A percentile compares a stretch with the other conserved stretches of the same genome.
Evolutionary conservation across 1,284 basidiomycete species (phyloP).

Genomic region (Ustilago bromivora): DNA sequence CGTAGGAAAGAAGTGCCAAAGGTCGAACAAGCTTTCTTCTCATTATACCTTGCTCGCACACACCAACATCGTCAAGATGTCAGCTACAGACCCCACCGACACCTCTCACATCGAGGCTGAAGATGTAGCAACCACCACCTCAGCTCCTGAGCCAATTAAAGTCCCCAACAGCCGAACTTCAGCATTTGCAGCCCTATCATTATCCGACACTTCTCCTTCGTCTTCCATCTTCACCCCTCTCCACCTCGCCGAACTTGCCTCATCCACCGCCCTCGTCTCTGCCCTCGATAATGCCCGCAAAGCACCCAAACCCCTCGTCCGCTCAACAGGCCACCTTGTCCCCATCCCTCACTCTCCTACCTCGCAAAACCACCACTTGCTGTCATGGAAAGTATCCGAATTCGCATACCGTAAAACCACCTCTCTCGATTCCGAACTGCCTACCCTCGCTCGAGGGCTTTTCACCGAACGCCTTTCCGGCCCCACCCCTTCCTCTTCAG

Average conservation of each 20-base stretch:
- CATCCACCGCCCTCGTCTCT: conserved; percentile 35
- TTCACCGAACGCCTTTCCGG: conserved; percentile 55
- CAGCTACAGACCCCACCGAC: neutral
- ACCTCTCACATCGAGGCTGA: neutral
- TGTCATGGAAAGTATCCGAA: conserved; percentile 66
- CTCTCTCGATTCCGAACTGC: conserved; percentile 55
- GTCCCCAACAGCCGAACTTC: conserved; percentile 41
- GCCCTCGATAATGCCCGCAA: conserved; percentile 37
- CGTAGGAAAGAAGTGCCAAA: conserved; percentile 8
- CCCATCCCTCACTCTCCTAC: neutral
- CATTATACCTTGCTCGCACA: neutral
- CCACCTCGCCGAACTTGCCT: conserved; percentile 22
- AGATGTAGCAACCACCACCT: neutral
- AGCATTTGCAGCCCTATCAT: conserved; percentile 41
- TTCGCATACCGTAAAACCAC: conserved; percentile 67
- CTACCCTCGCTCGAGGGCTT: conserved; percentile 66
- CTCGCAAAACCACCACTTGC: conserved; percentile 34
- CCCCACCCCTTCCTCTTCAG: conserved; percentile 1
- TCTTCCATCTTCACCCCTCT: conserved; percentile 16
- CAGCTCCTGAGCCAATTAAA: neutral
- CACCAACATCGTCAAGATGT: conserved; percentile 4
- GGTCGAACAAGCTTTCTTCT: neutral
- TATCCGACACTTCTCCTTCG: conserved; percentile 17
- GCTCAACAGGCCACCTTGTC: conserved; percentile 43
- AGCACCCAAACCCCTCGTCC: conserved; percentile 49